These are phyloP conservation scores for Microstroma glucosiphilum DNA, from an alignment of 1,284 basidiomycete species.

Conservation along the genomic window DNA sequence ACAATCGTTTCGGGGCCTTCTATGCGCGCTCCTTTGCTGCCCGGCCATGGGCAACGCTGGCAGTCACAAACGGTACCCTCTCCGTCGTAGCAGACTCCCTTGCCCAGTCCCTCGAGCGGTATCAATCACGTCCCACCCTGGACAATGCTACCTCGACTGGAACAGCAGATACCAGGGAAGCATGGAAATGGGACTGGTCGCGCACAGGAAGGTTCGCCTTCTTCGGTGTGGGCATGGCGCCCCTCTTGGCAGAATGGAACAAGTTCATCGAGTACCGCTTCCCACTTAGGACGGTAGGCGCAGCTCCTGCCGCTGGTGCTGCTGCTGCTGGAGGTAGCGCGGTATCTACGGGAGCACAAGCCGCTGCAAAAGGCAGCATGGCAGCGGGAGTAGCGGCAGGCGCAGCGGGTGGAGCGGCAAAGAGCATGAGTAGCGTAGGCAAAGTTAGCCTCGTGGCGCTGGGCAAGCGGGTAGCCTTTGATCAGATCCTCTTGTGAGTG, in stretches of 20 bases:
- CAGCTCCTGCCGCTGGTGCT: background rate
- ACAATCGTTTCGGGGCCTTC: constrained; percentile 24
- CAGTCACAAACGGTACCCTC: constrained; percentile 42
- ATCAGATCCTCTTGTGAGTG: constrained; percentile 45
- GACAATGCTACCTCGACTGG: background rate
- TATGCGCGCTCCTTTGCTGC: constrained; percentile 42
- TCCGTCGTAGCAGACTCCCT: constrained; percentile 40
- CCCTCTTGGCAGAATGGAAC: constrained; percentile 47
- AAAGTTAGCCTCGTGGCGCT: constrained; percentile 37
- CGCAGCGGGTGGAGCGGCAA: background rate
- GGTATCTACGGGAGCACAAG: background rate
- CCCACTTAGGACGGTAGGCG: constrained; percentile 19
- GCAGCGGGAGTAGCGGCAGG: background rate
- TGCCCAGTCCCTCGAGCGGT: constrained; percentile 39
- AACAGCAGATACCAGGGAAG: background rate
- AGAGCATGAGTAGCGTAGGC: constrained; percentile 20
- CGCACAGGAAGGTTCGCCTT: constrained; percentile 38
- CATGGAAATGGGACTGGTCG: constrained; percentile 27
- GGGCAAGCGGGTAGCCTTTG: constrained; percentile 36
- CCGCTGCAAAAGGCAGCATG: constrained; percentile 5
- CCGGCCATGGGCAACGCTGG: constrained; percentile 44
- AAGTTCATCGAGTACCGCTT: constrained; percentile 41
- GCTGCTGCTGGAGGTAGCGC: background rate
- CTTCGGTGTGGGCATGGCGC: constrained; percentile 45
- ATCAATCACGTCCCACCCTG: background rate